Conservation (phyloP, 2,329 filamentous ascomycete genomes). For the Hyphodiscus sp. region DNA sequence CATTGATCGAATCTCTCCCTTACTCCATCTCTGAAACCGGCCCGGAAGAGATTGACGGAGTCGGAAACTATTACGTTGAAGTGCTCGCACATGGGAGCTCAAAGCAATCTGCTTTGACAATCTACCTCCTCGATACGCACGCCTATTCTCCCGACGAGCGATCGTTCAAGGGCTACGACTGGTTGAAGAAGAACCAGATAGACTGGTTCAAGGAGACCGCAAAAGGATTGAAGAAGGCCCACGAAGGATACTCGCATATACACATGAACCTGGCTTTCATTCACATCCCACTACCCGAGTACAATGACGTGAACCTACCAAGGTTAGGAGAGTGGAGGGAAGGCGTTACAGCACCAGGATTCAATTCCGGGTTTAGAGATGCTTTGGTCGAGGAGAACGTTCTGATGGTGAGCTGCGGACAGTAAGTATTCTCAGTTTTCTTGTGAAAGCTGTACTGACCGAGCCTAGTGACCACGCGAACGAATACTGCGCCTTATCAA, state of each 20-base stretch:
- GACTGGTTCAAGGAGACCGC: conserved; percentile 87
- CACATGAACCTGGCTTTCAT: conserved; percentile 97
- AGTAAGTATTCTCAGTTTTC: conserved; percentile 49
- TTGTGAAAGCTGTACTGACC: conserved; percentile 18
- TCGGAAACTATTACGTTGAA: conserved; percentile 93
- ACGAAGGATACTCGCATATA: conserved; percentile 79
- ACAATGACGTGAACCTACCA: conserved; percentile 54
- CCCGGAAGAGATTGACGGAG: conserved; percentile 75
- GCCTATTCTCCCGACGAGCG: conserved; percentile 85
- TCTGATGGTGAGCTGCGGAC: conserved; percentile 82
- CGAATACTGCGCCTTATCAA: conserved; percentile 78
- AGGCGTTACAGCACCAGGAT: conserved; percentile 76
- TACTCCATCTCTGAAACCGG: conserved; percentile 84
- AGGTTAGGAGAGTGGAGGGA: conserved; percentile 72
- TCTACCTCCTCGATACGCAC: conserved; percentile 95
- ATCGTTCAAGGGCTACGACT: conserved; percentile 89
- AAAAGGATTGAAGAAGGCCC: conserved; percentile 64
- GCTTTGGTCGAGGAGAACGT: conserved; percentile 82
- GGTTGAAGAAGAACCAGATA: conserved; percentile 91
- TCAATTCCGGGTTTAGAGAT: conserved; percentile 89
- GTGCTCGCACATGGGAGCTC: conserved; percentile 73
- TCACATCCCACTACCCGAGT: conserved; percentile 93
- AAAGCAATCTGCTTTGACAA: conserved; percentile 81
- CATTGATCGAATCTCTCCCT: conserved; percentile 76
- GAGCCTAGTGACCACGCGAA: conserved; percentile 77